Base-by-base conservation (phyloP, 805 yeast genomes). In the Barnettozyma botsteinii region DNA sequence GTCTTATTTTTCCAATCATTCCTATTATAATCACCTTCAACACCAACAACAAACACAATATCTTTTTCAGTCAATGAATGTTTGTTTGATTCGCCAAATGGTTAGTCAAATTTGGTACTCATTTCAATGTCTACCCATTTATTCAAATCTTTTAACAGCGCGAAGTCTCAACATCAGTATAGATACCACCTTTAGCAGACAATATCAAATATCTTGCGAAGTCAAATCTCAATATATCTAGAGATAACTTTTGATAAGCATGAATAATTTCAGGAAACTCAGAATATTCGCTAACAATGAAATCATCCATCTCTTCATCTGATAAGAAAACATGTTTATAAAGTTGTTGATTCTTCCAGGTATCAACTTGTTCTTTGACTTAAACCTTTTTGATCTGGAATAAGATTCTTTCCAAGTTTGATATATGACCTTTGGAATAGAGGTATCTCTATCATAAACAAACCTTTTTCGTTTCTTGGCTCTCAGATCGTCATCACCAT, bases 111-210 rank as follows among this genome's bases (percentile, higher is more conserved):
- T 14, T 32, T 7, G 4, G 13, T 3, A 4, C 23, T 28, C 9
- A 52, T 47, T 40, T 65, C 65, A 45, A 64, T 35, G 74, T 74
- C 84, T 76, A 74, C 42, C 76, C 73, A 30, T 72, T 77, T 33
- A 70, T 66, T 3, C 73, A 80, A 42, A 63, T 75, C 45, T 13
- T 13, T 73, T 43, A 76, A 42, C 59, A 19, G 15, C 14, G 15
- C 14, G 37, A 62, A 2, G 82, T 75, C 53, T 78, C 84, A 36
- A 75, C 72, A 54, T 78, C 84, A 2, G 81, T 71, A 51, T 78
- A 78, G 15, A 75, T 65, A 20, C 85, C 84, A 35, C 84, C 85
- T 38, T 64, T 61, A 6, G 79, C 72, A 46, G 50, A 76, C 6
- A 77, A 53, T 6, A 77, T 58, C 47, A 77, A 56, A 53, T 77